Conservation (phyloP, 2,329 filamentous ascomycete species). For the Alternaria consortialis region DNA sequence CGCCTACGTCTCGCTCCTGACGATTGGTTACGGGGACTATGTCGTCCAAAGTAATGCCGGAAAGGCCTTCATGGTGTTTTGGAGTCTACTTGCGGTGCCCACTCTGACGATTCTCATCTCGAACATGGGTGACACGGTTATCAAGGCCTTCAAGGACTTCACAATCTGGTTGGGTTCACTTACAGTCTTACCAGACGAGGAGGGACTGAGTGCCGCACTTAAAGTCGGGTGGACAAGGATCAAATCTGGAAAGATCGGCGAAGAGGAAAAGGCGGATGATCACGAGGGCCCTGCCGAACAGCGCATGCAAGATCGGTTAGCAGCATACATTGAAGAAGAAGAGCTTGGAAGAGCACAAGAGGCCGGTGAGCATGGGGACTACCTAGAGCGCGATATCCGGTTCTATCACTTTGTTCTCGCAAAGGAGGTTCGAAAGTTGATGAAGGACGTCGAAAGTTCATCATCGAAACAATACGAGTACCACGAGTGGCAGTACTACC, state of each 20-base stretch:
- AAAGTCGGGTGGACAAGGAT: slow-evolving; percentile 41
- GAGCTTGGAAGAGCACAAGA: slow-evolving; percentile 54
- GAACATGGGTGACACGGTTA: slow-evolving; percentile 64
- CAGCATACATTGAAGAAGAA: slow-evolving; percentile 53
- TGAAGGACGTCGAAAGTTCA: slow-evolving; percentile 52
- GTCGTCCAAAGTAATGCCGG: slow-evolving; percentile 59
- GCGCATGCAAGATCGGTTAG: slow-evolving; percentile 43
- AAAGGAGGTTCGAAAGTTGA: slow-evolving; percentile 55
- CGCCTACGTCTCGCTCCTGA: slow-evolving; percentile 61
- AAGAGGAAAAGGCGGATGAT: slow-evolving; percentile 18
- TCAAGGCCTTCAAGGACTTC: slow-evolving; percentile 63
- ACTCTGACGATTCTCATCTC: slow-evolving; percentile 64
- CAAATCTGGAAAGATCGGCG: slow-evolving; percentile 31
- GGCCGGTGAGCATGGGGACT: slow-evolving; percentile 54
- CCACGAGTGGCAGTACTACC: slow-evolving; percentile 52
- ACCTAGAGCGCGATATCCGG: slow-evolving; percentile 58
- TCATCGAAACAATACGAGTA: slow-evolving; percentile 54
- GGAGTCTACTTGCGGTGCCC: slow-evolving; percentile 64
- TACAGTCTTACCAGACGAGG: slow-evolving; percentile 63
- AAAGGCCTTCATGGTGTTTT: slow-evolving; percentile 66
- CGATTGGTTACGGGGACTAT: slow-evolving; percentile 65
- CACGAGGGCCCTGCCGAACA: slow-evolving; percentile 18
- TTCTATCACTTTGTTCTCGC: slow-evolving; percentile 62
- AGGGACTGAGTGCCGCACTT: slow-evolving; percentile 49
- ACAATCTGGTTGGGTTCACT: slow-evolving; percentile 65